Evolutionary conservation across 306 rosid species (phyloP).

Genomic region (Dicorynia guianensis): DNA sequence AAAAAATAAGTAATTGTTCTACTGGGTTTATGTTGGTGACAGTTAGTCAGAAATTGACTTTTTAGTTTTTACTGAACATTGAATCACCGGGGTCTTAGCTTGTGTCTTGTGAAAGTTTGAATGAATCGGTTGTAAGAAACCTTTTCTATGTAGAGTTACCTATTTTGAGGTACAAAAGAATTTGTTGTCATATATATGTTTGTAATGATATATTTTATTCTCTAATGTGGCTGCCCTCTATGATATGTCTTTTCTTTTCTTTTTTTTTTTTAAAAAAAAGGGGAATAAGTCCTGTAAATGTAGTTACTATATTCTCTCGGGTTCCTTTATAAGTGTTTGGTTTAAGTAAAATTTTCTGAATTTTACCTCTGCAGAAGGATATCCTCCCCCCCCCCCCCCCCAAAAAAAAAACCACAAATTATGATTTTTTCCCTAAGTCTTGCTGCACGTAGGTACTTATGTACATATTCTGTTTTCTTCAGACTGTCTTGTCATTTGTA

Average conservation of each 20-base stretch:
- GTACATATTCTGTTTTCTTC: conserved; percentile 34
- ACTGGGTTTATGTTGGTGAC: background rate
- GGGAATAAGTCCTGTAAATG: background rate
- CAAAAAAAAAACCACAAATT: too few relatives aligned
- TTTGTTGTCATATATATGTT: background rate
- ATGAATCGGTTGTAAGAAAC: background rate
- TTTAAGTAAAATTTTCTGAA: conserved; percentile 28
- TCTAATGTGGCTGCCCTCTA: background rate
- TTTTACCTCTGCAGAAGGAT: conserved; percentile 73
- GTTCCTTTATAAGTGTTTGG: conserved; percentile 18
- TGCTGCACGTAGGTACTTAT: conserved; percentile 99
- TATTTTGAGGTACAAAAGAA: background rate
- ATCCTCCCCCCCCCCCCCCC: conserved; percentile 97
- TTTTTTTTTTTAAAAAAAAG: too few relatives aligned
- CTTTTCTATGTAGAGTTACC: background rate
- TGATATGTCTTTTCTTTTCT: background rate
- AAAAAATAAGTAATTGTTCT: background rate
- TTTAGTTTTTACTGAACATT: background rate
- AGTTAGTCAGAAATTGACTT: background rate
- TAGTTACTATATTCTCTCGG: background rate
- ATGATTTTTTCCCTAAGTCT: conserved; percentile 94
- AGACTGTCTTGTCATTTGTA: conserved; percentile 32
- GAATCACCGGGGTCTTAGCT: background rate
- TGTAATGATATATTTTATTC: background rate
- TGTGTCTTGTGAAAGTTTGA: background rate